Percentiles rank a stretch among this genome's conserved stretches.
These are phyloP conservation scores for Fraxinus sp. DNA, from an alignment of 305 asterid genomes.

Conservation along the genomic window DNA sequence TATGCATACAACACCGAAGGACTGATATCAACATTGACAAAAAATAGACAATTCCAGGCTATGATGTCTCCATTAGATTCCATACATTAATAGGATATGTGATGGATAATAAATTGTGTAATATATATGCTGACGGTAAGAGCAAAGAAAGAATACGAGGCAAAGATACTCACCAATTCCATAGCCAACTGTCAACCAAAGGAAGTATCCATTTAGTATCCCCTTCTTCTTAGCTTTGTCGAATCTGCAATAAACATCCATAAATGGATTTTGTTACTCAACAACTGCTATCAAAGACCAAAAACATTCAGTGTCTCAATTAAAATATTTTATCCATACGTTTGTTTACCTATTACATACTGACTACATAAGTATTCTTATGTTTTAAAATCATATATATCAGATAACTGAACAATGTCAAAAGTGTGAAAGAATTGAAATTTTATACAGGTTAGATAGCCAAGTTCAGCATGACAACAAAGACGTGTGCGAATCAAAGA, in stretches of 20 bases:
- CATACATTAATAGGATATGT: background rate
- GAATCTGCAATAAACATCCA: conserved; percentile 37
- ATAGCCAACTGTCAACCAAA: conserved; percentile 53
- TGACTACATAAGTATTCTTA: background rate
- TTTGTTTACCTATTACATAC: background rate
- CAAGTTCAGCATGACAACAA: background rate
- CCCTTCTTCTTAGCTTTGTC: conserved; percentile 47
- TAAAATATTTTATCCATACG: background rate
- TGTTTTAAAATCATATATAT: background rate
- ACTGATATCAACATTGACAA: background rate
- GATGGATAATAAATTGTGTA: background rate
- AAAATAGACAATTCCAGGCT: background rate
- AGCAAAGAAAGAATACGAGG: background rate
- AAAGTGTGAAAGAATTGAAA: background rate
- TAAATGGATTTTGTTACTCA: background rate
- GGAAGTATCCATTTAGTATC: conserved; percentile 46
- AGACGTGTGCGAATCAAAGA: background rate
- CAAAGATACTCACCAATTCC: conserved; percentile 44
- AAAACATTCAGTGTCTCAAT: background rate
- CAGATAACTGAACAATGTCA: background rate
- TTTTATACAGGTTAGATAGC: background rate
- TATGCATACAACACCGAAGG: background rate
- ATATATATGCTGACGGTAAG: background rate
- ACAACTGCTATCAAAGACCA: background rate
- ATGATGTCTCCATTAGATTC: background rate